A percentile compares a stretch with the other conserved stretches of the same genome.
phyloP scores from a whole-genome alignment of 164 flowering plant genomes.

The Hamamelis virginiana region DNA sequence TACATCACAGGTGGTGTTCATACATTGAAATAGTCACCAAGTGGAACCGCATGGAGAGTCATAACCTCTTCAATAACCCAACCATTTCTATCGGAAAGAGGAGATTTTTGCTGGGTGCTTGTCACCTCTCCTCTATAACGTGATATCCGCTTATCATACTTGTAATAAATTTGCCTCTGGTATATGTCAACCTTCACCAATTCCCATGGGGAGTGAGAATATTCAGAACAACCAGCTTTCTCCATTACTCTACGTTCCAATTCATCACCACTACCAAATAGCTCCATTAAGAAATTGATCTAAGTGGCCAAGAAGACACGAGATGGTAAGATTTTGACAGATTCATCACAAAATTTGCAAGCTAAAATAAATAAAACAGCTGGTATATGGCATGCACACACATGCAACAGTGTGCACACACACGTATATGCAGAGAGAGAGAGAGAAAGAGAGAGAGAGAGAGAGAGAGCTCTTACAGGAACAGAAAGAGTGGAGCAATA shows the following conservation, averaged over 20 bases:
- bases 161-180: conserved; percentile 76
- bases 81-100: conserved; percentile 56
- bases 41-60: conserved; percentile 86
- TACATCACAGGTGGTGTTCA: conserved; percentile 5
- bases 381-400: not conserved
- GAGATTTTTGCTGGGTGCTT: conserved; percentile 77
- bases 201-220: conserved; percentile 84
- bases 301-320: conserved; percentile 19
- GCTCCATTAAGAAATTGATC: conserved; percentile 63
- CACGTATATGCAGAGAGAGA: not conserved
- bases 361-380: not conserved
- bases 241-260: conserved; percentile 78
- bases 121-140: conserved; percentile 85
- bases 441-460: conserved; percentile 27
- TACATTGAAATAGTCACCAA: conserved; percentile 88
- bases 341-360: not conserved
- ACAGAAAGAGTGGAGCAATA: conserved; percentile 56
- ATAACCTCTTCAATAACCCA: conserved; percentile 89
- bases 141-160: conserved; percentile 65
- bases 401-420: not conserved
- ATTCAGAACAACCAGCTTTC: conserved; percentile 72
- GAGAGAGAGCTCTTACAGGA: conserved; percentile 57
- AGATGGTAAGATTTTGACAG: not conserved
- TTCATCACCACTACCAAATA: conserved; percentile 65
- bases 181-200: conserved; percentile 62